These are phyloP conservation scores for Wickerhamomyces sydowiorum DNA, from an alignment of 805 yeast genomes.

Conservation along the genomic window DNA sequence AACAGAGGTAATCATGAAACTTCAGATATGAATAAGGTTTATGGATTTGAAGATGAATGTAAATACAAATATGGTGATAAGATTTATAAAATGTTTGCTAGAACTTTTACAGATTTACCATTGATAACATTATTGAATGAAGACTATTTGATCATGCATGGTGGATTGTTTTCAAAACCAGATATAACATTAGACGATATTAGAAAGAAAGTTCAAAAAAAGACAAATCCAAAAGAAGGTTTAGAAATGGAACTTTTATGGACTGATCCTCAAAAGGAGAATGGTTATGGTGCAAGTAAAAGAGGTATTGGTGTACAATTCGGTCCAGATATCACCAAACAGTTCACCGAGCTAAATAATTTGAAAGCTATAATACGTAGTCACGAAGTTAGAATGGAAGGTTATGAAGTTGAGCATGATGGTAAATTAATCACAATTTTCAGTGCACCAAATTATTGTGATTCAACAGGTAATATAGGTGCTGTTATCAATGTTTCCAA, in stretches of 20 bases:
- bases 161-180: constrained; percentile 85
- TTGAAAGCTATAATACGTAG: constrained; percentile 82
- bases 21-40: constrained; percentile 91
- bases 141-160: constrained; percentile 87
- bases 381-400: constrained; percentile 92
- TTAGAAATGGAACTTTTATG: constrained; percentile 94
- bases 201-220: constrained; percentile 62
- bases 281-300: constrained; percentile 83
- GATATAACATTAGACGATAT: constrained; percentile 68
- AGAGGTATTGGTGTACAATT: constrained; percentile 95
- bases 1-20: constrained; percentile 98
- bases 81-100: constrained; percentile 76
- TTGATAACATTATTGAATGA: constrained; percentile 75
- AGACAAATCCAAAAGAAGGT: constrained; percentile 88
- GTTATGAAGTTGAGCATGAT: constrained; percentile 82
- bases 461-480: constrained; percentile 83
- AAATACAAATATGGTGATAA: constrained; percentile 81
- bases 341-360: constrained; percentile 66
- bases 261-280: constrained; percentile 87
- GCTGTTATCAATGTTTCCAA: constrained; percentile 74
- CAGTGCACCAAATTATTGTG: constrained; percentile 98
- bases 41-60: constrained; percentile 96
- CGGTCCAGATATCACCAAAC: constrained; percentile 89
- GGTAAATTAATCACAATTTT: constrained; percentile 90
- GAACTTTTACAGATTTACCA: constrained; percentile 82